phyloP scores from a whole-genome alignment of 352 stramenopile species.

The Phytophthora constricta region DNA sequence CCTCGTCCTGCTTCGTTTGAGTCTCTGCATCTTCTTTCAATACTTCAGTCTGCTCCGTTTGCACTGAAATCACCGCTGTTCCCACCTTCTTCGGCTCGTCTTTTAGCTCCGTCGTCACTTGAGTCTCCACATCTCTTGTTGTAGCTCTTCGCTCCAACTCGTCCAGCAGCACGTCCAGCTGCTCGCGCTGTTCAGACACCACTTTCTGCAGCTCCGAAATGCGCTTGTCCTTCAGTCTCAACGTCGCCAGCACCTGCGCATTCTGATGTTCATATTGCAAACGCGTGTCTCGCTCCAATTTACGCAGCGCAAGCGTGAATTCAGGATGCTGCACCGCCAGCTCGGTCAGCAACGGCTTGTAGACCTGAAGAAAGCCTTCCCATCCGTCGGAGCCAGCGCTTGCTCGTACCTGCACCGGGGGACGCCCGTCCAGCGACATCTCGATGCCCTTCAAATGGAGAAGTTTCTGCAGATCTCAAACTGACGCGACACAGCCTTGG shows the following conservation, averaged over 20 bases:
- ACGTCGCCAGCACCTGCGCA: slow-evolving; percentile 31
- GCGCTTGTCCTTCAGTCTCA: slow-evolving; percentile 27
- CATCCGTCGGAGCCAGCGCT: slow-evolving; percentile 8
- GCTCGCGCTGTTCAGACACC: slow-evolving; percentile 29
- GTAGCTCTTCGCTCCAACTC: slow-evolving; percentile 37
- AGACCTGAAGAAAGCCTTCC: slow-evolving; percentile 27
- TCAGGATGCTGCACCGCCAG: slow-evolving; percentile 26
- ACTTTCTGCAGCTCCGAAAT: slow-evolving; percentile 26
- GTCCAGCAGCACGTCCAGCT: slow-evolving; percentile 38
- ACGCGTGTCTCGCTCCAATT: slow-evolving; percentile 28
- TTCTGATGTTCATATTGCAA: slow-evolving; percentile 31
- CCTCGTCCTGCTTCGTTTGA: slow-evolving; percentile 7
- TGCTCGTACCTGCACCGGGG: slow-evolving; percentile 1
- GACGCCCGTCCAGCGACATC: neutral
- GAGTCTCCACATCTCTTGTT: slow-evolving; percentile 23
- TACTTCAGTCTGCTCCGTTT: slow-evolving; percentile 15
- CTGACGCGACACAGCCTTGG: no score
- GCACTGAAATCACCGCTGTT: slow-evolving; percentile 16
- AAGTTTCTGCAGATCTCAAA: slow-evolving; percentile 1
- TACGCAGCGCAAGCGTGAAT: slow-evolving; percentile 26
- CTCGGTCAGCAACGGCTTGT: slow-evolving; percentile 29
- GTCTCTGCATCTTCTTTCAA: neutral
- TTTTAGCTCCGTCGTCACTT: neutral
- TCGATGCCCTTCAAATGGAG: neutral
- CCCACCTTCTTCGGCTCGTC: neutral